phyloP scores from a whole-genome alignment of 2,329 filamentous ascomycete genomes.

The Fusarium sp. region DNA sequence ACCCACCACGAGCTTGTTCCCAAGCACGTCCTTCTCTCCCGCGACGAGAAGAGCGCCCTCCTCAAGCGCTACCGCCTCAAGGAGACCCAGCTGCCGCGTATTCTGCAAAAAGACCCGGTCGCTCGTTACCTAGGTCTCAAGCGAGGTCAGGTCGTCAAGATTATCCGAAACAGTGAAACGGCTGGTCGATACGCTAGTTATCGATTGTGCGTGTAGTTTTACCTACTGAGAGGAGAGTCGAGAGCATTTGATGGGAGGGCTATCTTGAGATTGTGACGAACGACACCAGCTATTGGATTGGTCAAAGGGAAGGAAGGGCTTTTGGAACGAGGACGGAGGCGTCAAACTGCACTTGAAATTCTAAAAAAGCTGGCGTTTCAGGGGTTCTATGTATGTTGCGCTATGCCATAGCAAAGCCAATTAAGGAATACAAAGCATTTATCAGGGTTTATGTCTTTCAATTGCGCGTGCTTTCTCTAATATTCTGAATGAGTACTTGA shows the following conservation, averaged over 20 bases:
- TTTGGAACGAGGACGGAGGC: slow-evolving; percentile 47
- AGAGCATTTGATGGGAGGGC: background rate
- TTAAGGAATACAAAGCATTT: slow-evolving; percentile 37
- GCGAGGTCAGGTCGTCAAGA: slow-evolving; percentile 97
- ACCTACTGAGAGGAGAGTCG: background rate
- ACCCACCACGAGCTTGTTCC: slow-evolving; percentile 97
- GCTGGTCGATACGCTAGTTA: slow-evolving; percentile 98
- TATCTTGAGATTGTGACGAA: slow-evolving; percentile 5
- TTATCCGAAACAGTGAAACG: slow-evolving; percentile 95
- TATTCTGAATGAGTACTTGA: background rate
- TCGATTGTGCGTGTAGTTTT: slow-evolving; percentile 73
- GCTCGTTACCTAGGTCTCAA: slow-evolving; percentile 92
- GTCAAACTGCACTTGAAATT: slow-evolving; percentile 52
- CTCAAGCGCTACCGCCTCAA: slow-evolving; percentile 93
- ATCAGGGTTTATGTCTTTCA: slow-evolving; percentile 1
- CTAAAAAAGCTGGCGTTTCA: slow-evolving; percentile 52
- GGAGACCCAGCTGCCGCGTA: slow-evolving; percentile 95
- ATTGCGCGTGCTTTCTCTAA: background rate
- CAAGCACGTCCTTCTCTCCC: slow-evolving; percentile 90
- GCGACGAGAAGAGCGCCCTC: slow-evolving; percentile 89
- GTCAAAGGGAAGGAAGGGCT: slow-evolving; percentile 35
- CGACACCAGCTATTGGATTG: slow-evolving; percentile 20
- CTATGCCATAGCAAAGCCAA: slow-evolving; percentile 49
- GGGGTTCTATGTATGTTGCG: slow-evolving; percentile 51
- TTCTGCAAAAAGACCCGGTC: slow-evolving; percentile 92